These are phyloP conservation scores for Cnidoscolus chayamansa DNA, from an alignment of 441 rosid genomes.

Conservation along the genomic window DNA sequence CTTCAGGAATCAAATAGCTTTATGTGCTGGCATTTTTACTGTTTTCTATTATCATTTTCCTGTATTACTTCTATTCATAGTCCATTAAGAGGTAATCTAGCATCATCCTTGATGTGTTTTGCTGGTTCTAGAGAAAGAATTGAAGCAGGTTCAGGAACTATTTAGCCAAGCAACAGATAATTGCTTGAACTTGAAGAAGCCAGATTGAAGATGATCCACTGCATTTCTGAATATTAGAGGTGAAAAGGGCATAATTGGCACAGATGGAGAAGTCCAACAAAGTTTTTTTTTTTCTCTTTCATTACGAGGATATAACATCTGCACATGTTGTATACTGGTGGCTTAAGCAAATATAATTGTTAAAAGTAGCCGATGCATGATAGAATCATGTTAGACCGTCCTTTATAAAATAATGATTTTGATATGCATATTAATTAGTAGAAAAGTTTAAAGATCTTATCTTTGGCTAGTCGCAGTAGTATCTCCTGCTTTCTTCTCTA, in stretches of 20 bases:
- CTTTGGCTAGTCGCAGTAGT: no score
- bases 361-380: background rate
- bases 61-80: background rate
- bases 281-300: background rate
- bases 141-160: slow-evolving; percentile 77
- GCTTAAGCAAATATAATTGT: background rate
- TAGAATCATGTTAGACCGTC: background rate
- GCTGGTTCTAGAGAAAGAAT: slow-evolving; percentile 57
- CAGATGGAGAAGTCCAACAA: slow-evolving; percentile 3
- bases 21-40: background rate
- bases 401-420: background rate
- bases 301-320: background rate
- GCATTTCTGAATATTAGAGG: background rate
- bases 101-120: slow-evolving; percentile 9
- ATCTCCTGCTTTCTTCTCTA: background rate
- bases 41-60: background rate
- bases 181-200: slow-evolving; percentile 85
- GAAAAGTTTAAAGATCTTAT: background rate
- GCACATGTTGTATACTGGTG: background rate
- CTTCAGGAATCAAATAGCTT: background rate
- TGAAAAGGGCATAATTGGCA: background rate
- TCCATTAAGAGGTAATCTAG: background rate
- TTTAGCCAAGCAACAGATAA: slow-evolving; percentile 80
- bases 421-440: background rate
- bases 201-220: slow-evolving; percentile 33